phyloP scores from a whole-genome alignment of 2,329 filamentous ascomycete species.

The Penicillium concentricum region DNA sequence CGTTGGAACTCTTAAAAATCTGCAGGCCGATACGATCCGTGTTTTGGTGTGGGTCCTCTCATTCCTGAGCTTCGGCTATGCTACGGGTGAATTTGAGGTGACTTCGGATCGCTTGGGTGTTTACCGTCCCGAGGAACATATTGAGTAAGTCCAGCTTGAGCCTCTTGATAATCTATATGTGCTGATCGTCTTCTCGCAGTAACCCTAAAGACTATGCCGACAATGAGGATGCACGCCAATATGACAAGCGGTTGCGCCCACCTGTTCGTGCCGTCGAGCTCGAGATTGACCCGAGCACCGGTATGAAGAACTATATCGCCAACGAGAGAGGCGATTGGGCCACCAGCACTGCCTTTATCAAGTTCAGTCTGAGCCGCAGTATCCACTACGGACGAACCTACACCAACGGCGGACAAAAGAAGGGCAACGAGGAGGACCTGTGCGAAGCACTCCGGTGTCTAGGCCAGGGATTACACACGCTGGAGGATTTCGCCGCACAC shows the following conservation, averaged over 20 bases:
- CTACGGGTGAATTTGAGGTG: conserved; percentile 82
- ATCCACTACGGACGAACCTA: conserved; percentile 78
- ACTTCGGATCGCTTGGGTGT: conserved; percentile 76
- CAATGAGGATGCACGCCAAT: conserved; percentile 74
- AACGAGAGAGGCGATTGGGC: conserved; percentile 87
- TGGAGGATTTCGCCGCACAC: conserved; percentile 78
- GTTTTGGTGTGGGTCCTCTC: conserved; percentile 79
- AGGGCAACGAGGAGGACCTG: conserved; percentile 72
- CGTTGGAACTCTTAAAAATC: conserved; percentile 74
- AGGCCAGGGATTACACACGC: conserved; percentile 72
- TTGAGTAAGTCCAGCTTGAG: conserved; percentile 39
- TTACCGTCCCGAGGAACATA: conserved; percentile 70
- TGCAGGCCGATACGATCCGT: conserved; percentile 74
- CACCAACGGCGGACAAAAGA: conserved; percentile 60
- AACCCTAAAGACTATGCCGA: conserved; percentile 87
- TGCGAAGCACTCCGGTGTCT: conserved; percentile 75
- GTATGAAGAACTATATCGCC: conserved; percentile 99
- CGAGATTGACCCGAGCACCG: conserved; percentile 70
- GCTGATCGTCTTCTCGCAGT: conserved; percentile 52
- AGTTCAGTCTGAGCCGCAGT: conserved; percentile 69
- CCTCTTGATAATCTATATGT: not conserved
- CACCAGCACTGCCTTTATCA: conserved; percentile 82
- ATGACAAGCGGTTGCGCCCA: conserved; percentile 74
- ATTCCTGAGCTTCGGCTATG: conserved; percentile 79
- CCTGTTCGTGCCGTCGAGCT: conserved; percentile 72